A percentile compares a stretch with the other conserved stretches of the same genome.
These are phyloP conservation scores for Lichtheimia ornata DNA, from an alignment of 371 early-diverging fungal species.

Conservation along the genomic window DNA sequence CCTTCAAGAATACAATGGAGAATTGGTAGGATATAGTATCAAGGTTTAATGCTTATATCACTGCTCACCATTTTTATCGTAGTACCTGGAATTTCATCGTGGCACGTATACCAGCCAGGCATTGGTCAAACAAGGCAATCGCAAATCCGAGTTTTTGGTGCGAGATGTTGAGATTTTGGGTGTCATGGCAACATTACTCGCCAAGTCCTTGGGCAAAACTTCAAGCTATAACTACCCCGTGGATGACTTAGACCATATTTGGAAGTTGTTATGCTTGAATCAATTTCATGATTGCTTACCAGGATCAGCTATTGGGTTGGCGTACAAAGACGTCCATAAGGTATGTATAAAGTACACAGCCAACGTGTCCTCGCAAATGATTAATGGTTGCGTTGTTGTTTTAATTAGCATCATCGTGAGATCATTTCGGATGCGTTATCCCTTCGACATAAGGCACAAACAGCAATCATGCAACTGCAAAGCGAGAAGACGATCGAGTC, in stretches of 20 bases:
- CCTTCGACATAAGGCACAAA: slow-evolving; percentile 39
- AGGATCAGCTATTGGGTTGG: slow-evolving; percentile 89
- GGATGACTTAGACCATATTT: slow-evolving; percentile 73
- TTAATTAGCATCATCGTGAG: slow-evolving; percentile 40
- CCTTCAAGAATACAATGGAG: slow-evolving; percentile 89
- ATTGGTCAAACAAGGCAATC: slow-evolving; percentile 80
- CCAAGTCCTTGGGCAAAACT: not conserved
- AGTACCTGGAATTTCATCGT: slow-evolving; percentile 90
- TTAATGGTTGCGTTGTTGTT: not conserved
- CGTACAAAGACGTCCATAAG: slow-evolving; percentile 81
- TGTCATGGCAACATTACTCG: slow-evolving; percentile 33
- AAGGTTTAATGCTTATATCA: not conserved
- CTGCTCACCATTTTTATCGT: not conserved
- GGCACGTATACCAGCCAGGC: slow-evolving; percentile 97
- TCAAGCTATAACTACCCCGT: slow-evolving; percentile 64
- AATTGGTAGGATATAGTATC: slow-evolving; percentile 61
- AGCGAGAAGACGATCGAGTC: not conserved
- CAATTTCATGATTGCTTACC: slow-evolving; percentile 98
- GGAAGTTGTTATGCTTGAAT: slow-evolving; percentile 92
- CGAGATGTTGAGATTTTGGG: slow-evolving; percentile 82
- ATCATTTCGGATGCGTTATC: slow-evolving; percentile 33
- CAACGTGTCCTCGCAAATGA: no score
- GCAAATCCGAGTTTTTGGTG: slow-evolving; percentile 82
- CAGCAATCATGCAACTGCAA: slow-evolving; percentile 9
- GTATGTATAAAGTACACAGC: slow-evolving; percentile 34